These are phyloP conservation scores for Blepharisma japonicum DNA, from an alignment of 73 alveolate genomes.

Conservation along the genomic window DNA sequence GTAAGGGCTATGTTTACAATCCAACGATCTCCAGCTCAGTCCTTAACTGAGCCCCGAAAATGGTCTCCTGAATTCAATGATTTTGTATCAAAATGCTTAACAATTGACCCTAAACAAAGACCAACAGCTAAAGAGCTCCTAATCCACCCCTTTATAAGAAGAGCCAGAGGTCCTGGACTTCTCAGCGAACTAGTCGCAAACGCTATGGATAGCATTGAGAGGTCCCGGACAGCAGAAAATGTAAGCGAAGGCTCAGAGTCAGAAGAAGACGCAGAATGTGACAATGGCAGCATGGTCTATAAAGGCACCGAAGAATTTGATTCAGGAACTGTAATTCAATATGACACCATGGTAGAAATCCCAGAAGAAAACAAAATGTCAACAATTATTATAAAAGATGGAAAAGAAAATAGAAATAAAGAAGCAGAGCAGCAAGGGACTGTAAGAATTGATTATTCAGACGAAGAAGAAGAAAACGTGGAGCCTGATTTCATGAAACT, in stretches of 20 bases:
- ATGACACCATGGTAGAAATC: conserved; percentile 16
- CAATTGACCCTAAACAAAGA: conserved; percentile 83
- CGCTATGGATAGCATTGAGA: conserved; percentile 69
- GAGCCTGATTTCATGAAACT: conserved; percentile 44
- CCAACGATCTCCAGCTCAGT: conserved; percentile 80
- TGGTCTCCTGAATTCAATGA: conserved; percentile 93
- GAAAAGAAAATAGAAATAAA: neutral
- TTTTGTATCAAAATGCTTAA: conserved; percentile 88
- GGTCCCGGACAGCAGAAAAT: conserved; percentile 39
- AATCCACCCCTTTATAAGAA: conserved; percentile 74
- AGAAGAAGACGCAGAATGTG: conserved; percentile 54
- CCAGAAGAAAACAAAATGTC: neutral
- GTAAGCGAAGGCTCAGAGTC: conserved; percentile 35
- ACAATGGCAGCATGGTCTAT: conserved; percentile 7
- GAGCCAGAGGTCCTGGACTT: conserved; percentile 55
- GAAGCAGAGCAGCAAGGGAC: neutral
- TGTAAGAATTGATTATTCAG: neutral
- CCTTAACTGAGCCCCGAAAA: conserved; percentile 75
- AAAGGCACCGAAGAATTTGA: conserved; percentile 6
- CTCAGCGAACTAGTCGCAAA: conserved; percentile 65
- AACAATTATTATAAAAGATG: neutral
- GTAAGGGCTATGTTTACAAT: conserved; percentile 88
- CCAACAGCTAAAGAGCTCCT: conserved; percentile 94
- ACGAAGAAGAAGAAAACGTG: conserved; percentile 15
- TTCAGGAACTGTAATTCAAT: conserved; percentile 26